These are phyloP conservation scores for Epichloe sp. DNA, from an alignment of 2,329 filamentous ascomycete species.

Conservation along the genomic window DNA sequence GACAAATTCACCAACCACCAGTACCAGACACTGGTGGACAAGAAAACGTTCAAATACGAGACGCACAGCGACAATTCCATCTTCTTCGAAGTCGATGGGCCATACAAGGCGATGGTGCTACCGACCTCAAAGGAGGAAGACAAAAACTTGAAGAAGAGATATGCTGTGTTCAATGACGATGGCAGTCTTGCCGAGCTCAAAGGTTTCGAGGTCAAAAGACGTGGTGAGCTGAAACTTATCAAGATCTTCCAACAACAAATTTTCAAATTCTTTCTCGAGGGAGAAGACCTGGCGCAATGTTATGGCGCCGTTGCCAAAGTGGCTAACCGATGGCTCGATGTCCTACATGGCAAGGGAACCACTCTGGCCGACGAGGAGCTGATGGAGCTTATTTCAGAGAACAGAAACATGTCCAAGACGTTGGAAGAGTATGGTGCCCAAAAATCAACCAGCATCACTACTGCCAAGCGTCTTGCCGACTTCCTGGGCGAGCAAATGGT, in stretches of 20 bases:
- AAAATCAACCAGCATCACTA: slow-evolving; percentile 99
- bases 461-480: slow-evolving; percentile 83
- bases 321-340: slow-evolving; percentile 92
- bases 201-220: slow-evolving; percentile 92
- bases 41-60: slow-evolving; percentile 73
- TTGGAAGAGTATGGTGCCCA: slow-evolving; percentile 90
- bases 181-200: slow-evolving; percentile 91
- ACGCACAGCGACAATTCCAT: slow-evolving; percentile 98
- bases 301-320: slow-evolving; percentile 88
- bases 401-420: slow-evolving; percentile 95
- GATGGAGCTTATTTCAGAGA: slow-evolving; percentile 99
- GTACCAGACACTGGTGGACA: slow-evolving; percentile 80
- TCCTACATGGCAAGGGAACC: slow-evolving; percentile 74
- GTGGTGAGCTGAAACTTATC: slow-evolving; percentile 97
- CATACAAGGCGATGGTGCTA: slow-evolving; percentile 93
- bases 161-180: slow-evolving; percentile 97
- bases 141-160: slow-evolving; percentile 98
- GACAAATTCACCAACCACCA: slow-evolving; percentile 93
- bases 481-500: slow-evolving; percentile 98
- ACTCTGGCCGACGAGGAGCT: slow-evolving; percentile 93
- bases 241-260: slow-evolving; percentile 99
- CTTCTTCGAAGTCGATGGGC: slow-evolving; percentile 97
- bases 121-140: slow-evolving; percentile 98
- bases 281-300: slow-evolving; percentile 72
- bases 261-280: slow-evolving; percentile 98